A percentile compares a stretch with the other conserved stretches of the same genome.
Evolutionary conservation across 495 filamentous ascomycete species (phyloP).

Genomic region (Glonium stellatum): DNA sequence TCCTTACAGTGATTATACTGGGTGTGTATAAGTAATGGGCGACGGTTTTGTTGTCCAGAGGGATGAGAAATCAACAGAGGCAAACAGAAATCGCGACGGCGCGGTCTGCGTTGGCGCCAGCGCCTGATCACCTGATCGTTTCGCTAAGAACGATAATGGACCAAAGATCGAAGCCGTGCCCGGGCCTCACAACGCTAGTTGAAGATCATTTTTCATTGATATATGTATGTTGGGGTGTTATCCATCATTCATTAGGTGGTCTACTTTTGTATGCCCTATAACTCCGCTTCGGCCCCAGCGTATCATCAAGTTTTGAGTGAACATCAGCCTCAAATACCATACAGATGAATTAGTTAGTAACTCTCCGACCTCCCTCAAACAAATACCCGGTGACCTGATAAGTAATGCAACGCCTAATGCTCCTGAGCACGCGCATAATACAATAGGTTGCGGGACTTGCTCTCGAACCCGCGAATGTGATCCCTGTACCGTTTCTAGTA

Average conservation of each 20-base stretch:
- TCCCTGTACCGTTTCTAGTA: too few relatives aligned
- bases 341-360: constrained; percentile 1
- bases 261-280: neutral
- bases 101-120: neutral
- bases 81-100: neutral
- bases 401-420: constrained; percentile 7
- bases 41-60: too few relatives aligned
- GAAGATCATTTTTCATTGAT: neutral
- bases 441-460: neutral
- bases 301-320: neutral
- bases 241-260: neutral
- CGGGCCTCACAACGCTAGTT: neutral
- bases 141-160: too few relatives aligned
- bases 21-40: too few relatives aligned
- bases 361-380: neutral
- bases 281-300: neutral
- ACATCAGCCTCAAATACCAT: neutral
- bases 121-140: neutral
- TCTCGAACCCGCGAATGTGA: neutral
- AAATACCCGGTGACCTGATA: neutral
- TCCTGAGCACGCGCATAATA: neutral
- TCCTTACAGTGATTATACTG: too few relatives aligned
- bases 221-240: neutral
- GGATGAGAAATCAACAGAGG: neutral
- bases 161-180: neutral